These are phyloP conservation scores for Phytomonas francai DNA, from an alignment of 208 protist species.

Conservation along the genomic window DNA sequence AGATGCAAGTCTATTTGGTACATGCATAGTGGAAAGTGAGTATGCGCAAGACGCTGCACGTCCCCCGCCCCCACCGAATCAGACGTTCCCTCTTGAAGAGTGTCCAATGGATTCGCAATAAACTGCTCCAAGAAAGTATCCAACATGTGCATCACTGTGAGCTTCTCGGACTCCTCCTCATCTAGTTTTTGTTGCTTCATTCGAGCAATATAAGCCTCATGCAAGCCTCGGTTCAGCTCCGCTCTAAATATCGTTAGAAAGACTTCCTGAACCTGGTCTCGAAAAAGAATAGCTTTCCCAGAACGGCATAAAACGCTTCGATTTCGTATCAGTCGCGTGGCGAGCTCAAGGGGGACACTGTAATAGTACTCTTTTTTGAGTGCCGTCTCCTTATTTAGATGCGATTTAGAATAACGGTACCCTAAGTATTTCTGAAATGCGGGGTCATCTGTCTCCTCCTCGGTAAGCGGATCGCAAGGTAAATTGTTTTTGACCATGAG, in stretches of 20 bases:
- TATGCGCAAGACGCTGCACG: constrained; percentile 66
- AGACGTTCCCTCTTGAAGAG: constrained; percentile 39
- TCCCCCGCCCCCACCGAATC: constrained; percentile 62
- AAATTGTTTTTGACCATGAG: constrained; percentile 74
- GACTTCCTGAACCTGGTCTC: constrained; percentile 77
- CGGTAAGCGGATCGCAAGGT: constrained; percentile 52
- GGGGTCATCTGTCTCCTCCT: constrained; percentile 28
- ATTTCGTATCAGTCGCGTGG: constrained; percentile 68
- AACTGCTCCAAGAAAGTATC: constrained; percentile 82
- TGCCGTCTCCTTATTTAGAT: constrained; percentile 25
- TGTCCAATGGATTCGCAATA: constrained; percentile 51
- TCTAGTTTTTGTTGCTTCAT: constrained; percentile 50
- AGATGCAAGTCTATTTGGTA: constrained; percentile 76
- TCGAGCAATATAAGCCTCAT: constrained; percentile 65
- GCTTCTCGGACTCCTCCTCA: constrained; percentile 44
- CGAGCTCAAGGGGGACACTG: constrained; percentile 57
- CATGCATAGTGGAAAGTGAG: constrained; percentile 91
- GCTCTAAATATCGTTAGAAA: constrained; percentile 72
- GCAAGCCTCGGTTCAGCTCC: constrained; percentile 58
- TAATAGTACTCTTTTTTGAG: constrained; percentile 57
- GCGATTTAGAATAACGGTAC: constrained; percentile 30
- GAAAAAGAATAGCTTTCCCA: constrained; percentile 67
- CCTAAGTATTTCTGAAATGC: constrained; percentile 54
- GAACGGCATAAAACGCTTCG: constrained; percentile 59
- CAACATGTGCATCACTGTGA: constrained; percentile 76